phyloP scores from a whole-genome alignment of 257 asterid genomes.

The Solanum rostratum region DNA sequence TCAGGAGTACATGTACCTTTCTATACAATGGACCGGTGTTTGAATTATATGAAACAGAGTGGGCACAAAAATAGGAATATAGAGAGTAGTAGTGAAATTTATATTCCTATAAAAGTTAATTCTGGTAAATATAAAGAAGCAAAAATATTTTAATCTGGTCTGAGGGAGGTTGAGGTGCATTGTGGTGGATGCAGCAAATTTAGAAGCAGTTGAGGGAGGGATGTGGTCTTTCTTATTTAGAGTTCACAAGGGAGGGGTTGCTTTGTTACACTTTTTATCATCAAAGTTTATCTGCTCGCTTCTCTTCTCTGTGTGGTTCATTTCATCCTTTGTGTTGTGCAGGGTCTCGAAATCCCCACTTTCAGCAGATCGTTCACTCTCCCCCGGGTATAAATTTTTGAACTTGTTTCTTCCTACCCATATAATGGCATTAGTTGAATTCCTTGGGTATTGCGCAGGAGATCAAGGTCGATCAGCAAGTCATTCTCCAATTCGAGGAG shows the following conservation, averaged over 20 bases:
- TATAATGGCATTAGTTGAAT: background rate
- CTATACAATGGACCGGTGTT: background rate
- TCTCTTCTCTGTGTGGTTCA: background rate
- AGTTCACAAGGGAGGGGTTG: background rate
- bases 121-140: background rate
- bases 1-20: background rate
- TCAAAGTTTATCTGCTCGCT: background rate
- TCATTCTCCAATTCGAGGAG: slow-evolving; percentile 40
- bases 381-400: slow-evolving; percentile 31
- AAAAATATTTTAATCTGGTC: background rate
- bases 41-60: background rate
- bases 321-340: slow-evolving; percentile 1
- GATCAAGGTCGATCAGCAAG: slow-evolving; percentile 42
- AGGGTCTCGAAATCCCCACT: slow-evolving; percentile 59
- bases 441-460: slow-evolving; percentile 25
- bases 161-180: background rate
- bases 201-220: background rate
- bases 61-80: background rate
- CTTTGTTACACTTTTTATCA: background rate
- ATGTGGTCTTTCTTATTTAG: background rate
- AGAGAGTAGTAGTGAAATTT: background rate
- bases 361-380: slow-evolving; percentile 44
- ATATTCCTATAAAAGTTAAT: background rate
- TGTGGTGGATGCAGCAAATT: background rate
- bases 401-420: background rate